These are phyloP conservation scores for Megacollybia marginata DNA, from an alignment of 768 basidiomycete species.

Conservation along the genomic window DNA sequence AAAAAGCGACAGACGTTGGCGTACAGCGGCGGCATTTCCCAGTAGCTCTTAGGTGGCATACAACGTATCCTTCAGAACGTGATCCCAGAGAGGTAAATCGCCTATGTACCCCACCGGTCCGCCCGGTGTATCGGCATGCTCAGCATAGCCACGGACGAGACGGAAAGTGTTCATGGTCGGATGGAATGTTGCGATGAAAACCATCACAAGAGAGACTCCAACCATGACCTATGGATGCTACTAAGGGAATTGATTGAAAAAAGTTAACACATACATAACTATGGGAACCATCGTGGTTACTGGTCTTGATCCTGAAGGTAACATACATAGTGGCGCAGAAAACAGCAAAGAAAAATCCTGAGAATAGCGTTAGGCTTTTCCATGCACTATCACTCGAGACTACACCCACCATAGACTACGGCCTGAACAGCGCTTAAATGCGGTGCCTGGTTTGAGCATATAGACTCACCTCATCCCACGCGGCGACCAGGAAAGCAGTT, in stretches of 20 bases:
- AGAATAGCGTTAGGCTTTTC: background rate
- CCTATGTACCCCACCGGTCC: slow-evolving; percentile 8
- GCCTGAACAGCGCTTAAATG: background rate
- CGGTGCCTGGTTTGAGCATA: background rate
- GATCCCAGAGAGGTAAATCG: slow-evolving; percentile 7
- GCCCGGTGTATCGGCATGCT: slow-evolving; percentile 3
- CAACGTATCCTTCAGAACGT: slow-evolving; percentile 6
- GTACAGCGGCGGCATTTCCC: slow-evolving; percentile 5
- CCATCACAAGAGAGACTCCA: background rate
- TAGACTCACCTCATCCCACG: background rate
- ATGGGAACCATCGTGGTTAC: background rate
- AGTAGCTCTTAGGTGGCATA: slow-evolving; percentile 7
- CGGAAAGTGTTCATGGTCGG: slow-evolving; percentile 6
- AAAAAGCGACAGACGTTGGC: background rate
- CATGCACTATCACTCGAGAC: background rate
- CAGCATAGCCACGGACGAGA: slow-evolving; percentile 5
- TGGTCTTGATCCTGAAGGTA: background rate
- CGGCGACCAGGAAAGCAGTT: background rate
- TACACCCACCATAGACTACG: background rate
- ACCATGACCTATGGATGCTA: background rate
- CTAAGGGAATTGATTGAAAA: background rate
- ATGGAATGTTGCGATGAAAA: background rate
- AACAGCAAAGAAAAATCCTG: background rate
- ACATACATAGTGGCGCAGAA: background rate
- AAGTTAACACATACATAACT: background rate